phyloP scores from a whole-genome alignment of 805 yeast species.

The Wickerhamomyces subpelliculosus region DNA sequence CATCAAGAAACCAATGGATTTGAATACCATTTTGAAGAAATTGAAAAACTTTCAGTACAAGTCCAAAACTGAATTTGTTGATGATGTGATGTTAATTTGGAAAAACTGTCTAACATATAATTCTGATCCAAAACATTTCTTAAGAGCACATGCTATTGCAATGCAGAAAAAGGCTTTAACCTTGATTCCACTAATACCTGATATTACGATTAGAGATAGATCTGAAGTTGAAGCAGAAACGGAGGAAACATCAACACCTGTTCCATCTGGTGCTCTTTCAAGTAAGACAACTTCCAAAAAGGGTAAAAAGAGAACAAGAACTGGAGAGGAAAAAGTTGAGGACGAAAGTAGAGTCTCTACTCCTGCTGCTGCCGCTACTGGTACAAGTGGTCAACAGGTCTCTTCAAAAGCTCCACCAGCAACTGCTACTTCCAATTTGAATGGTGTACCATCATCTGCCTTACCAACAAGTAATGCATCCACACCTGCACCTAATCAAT shows the following conservation, averaged over 20 bases:
- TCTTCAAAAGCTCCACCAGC: background rate
- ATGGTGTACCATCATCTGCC: slow-evolving; percentile 1
- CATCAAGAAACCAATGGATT: slow-evolving; percentile 93
- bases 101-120: slow-evolving; percentile 87
- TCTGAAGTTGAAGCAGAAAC: slow-evolving; percentile 55
- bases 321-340: slow-evolving; percentile 28
- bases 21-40: slow-evolving; percentile 89
- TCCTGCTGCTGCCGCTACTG: slow-evolving; percentile 5
- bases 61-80: slow-evolving; percentile 87
- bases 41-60: slow-evolving; percentile 74
- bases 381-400: no score
- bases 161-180: slow-evolving; percentile 86
- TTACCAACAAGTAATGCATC: background rate
- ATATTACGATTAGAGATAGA: slow-evolving; percentile 68
- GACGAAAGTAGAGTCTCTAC: slow-evolving; percentile 14
- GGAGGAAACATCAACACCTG: slow-evolving; percentile 22
- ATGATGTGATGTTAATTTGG: slow-evolving; percentile 94
- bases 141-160: slow-evolving; percentile 88
- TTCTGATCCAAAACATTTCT: slow-evolving; percentile 88
- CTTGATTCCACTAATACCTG: slow-evolving; percentile 82
- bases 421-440: background rate
- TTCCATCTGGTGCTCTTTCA: slow-evolving; percentile 15
- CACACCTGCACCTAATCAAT: slow-evolving; percentile 1
- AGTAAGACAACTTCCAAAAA: slow-evolving; percentile 27
- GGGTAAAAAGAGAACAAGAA: slow-evolving; percentile 32